phyloP scores from a whole-genome alignment of 2,329 filamentous ascomycete genomes.

The Polytolypa hystricis region DNA sequence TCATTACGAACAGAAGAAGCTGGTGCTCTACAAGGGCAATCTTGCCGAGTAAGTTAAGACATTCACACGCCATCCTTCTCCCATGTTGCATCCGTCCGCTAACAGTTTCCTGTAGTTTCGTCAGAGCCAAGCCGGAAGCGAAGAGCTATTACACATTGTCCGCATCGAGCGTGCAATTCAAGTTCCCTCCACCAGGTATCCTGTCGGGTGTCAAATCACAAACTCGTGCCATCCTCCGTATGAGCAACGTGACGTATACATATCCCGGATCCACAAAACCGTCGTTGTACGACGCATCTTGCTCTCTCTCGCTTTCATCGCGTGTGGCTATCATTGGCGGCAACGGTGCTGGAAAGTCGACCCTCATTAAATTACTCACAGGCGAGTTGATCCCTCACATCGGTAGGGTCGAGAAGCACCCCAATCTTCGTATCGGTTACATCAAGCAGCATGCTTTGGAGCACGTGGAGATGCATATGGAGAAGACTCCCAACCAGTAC shows the following conservation, averaged over 20 bases:
- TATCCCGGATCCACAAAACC: conserved; percentile 85
- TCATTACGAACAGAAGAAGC: conserved; percentile 97
- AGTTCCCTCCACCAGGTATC: conserved; percentile 93
- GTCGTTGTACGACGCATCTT: conserved; percentile 78
- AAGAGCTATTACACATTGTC: conserved; percentile 98
- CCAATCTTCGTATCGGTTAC: conserved; percentile 96
- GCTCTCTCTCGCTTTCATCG: conserved; percentile 76
- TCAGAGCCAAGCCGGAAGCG: conserved; percentile 80
- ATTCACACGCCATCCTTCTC: neutral
- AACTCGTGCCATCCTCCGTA: conserved; percentile 88
- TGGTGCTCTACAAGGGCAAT: conserved; percentile 46
- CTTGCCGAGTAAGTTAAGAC: conserved; percentile 29
- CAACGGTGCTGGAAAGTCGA: conserved; percentile 97
- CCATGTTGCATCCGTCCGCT: conserved; percentile 4
- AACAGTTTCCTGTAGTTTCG: conserved; percentile 44
- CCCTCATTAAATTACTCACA: conserved; percentile 92
- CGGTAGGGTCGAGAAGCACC: conserved; percentile 94
- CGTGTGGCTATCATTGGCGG: conserved; percentile 92
- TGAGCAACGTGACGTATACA: conserved; percentile 84
- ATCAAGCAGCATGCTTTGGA: conserved; percentile 99
- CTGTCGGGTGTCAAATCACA: conserved; percentile 88
- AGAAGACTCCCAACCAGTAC: conserved; percentile 99
- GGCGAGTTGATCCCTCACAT: conserved; percentile 75
- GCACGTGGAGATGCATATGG: conserved; percentile 98
- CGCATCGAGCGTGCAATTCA: conserved; percentile 82